Evolutionary conservation across 2,329 filamentous ascomycete species (phyloP).

Genomic region (Cercospora citrullina): DNA sequence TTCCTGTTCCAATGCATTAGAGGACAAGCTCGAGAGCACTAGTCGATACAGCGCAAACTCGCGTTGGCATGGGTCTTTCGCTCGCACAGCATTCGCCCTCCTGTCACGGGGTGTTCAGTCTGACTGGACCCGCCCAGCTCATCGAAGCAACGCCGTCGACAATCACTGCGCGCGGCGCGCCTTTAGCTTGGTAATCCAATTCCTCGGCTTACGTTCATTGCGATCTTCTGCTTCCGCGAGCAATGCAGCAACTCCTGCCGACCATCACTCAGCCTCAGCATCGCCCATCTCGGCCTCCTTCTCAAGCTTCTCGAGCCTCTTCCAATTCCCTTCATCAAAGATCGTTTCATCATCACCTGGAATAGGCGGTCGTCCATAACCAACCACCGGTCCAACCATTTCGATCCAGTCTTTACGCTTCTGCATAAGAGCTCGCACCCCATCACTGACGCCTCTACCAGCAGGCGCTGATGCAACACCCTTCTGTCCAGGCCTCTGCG

Average conservation of each 20-base stretch:
- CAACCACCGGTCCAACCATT: slow-evolving; percentile 86
- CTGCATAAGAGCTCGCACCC: slow-evolving; percentile 90
- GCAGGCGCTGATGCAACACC: slow-evolving; percentile 67
- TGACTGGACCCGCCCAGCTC: too few species aligned
- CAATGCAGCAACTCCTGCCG: background rate
- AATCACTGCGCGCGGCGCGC: too few species aligned
- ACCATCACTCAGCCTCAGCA: slow-evolving; percentile 31
- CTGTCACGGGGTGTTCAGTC: too few species aligned
- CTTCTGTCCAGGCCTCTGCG: slow-evolving; percentile 58
- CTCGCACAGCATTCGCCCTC: too few species aligned
- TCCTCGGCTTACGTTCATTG: too few species aligned
- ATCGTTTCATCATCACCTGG: slow-evolving; percentile 73
- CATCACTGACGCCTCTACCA: slow-evolving; percentile 82
- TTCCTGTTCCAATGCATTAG: too few species aligned
- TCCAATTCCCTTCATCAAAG: slow-evolving; percentile 73
- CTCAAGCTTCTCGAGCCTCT: slow-evolving; percentile 70
- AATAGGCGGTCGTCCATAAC: slow-evolving; percentile 75
- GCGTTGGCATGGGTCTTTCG: too few species aligned
- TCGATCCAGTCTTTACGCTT: slow-evolving; percentile 84
- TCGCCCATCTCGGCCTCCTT: slow-evolving; percentile 73
- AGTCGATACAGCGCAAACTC: too few species aligned
- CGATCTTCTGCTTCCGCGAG: too few species aligned
- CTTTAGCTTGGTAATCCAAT: too few species aligned
- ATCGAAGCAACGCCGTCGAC: too few species aligned
- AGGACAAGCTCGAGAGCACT: too few species aligned